Base-by-base conservation (phyloP, 78 protist genomes). In the Dictyostelium capitatum region DNA sequence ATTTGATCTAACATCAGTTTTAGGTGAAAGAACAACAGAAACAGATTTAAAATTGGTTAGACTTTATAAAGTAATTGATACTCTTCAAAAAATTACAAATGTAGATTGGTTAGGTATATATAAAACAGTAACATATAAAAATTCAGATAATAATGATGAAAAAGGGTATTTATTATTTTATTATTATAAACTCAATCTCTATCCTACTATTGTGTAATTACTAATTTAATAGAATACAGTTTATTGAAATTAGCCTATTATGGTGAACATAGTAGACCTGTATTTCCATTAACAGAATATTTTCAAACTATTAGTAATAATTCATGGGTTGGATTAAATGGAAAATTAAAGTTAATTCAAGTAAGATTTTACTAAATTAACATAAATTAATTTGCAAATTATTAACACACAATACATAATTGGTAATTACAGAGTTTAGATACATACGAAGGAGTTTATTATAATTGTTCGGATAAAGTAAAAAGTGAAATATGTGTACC, bases 401-500 rank as follows among this genome's bases (percentile, higher is more conserved):
- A 37, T 37, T 37, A 37, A 37, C 43, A 57, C 8, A 57, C 23
- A 32, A 32, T 12, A 25, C n/a, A n/a, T n/a, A n/a, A n/a, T n/a
- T n/a, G n/a, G n/a, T n/a, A n/a, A n/a, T n/a, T 37, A 43, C 14
- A 73, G 79, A 46, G 59, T 73, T 11, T 73, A 46, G 32, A 4
- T 43, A 73, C 51, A 6, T 73, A 83, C 41, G 91, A 83, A 48
- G 91, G 91, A 43, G 69, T 78, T 19, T 83, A 83, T 54, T 83
- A 83, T 77, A 83, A 83, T 54, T 83, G 91, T 17, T 83, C 91
- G 9, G 91, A 83, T 54, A 83, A 83, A 43, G 91, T 83, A n/a
- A 83, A 83, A 28, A 50, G 72, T 32, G 91, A 83, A 48, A 19
- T 83, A 3, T 83, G 91, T 73, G 73, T 83, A n/a, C 91, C 91